Conservation (phyloP, 176 grass and related monocot species). For the Phoenix dactylifera region DNA sequence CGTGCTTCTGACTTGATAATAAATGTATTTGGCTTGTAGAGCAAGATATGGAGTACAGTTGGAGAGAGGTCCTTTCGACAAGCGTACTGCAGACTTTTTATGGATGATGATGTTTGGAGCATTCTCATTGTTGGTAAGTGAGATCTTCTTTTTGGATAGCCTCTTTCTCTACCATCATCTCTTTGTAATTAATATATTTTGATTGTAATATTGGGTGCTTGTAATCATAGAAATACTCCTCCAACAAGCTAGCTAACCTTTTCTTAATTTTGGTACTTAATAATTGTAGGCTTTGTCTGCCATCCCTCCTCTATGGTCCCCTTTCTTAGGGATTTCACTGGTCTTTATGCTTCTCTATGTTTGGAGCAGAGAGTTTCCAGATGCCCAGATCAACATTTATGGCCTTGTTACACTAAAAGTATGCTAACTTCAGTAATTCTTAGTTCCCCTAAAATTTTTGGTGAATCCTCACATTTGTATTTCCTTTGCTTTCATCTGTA, state of each 20-base stretch:
- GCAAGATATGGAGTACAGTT: constrained; percentile 88
- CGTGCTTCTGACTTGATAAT: not conserved
- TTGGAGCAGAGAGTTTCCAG: constrained; percentile 92
- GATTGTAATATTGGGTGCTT: too few relatives aligned
- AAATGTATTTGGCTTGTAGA: constrained; percentile 37
- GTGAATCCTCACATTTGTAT: not conserved
- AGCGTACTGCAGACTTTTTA: constrained; percentile 78
- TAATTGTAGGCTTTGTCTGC: constrained; percentile 41
- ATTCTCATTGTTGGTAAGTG: constrained; percentile 51
- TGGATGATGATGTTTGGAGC: constrained; percentile 96
- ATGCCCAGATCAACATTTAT: constrained; percentile 84
- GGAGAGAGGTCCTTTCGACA: constrained; percentile 73
- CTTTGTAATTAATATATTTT: too few relatives aligned
- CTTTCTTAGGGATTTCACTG: constrained; percentile 50
- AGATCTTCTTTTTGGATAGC: not conserved
- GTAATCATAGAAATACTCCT: too few relatives aligned
- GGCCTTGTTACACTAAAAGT: constrained; percentile 78
- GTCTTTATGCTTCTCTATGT: constrained; percentile 89
- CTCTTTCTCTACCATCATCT: not conserved
- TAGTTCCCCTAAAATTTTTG: too few relatives aligned
- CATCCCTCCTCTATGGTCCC: constrained; percentile 29
- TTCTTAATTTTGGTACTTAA: too few relatives aligned
- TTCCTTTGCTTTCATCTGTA: constrained; percentile 21
- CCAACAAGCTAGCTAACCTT: too few relatives aligned
- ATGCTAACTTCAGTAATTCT: constrained; percentile 2